Evolutionary conservation across 2,329 filamentous ascomycete species (phyloP).

Genomic region (Colletotrichum lindemuthianum): DNA sequence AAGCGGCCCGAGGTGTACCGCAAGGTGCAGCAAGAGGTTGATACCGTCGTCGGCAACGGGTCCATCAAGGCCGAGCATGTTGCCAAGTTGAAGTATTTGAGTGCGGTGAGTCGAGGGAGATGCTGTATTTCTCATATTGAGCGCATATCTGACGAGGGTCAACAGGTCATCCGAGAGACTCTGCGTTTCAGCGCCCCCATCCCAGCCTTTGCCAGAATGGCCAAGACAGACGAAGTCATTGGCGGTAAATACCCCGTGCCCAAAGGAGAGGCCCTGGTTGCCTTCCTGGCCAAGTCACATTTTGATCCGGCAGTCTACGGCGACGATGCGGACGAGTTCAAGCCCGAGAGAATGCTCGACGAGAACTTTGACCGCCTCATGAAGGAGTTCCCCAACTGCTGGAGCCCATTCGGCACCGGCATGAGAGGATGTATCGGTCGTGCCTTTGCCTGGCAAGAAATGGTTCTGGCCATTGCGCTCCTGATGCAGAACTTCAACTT

Average conservation of each 20-base stretch:
- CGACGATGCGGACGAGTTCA: constrained; percentile 65
- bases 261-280: constrained; percentile 54
- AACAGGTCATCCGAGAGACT: constrained; percentile 64
- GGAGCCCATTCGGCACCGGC: constrained; percentile 66
- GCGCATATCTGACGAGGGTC: background rate
- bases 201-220: constrained; percentile 41
- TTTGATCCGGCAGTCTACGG: constrained; percentile 67
- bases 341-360: constrained; percentile 70
- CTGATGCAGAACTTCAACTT: constrained; percentile 76
- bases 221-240: constrained; percentile 54
- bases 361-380: constrained; percentile 54
- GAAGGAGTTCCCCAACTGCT: constrained; percentile 45
- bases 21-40: constrained; percentile 75
- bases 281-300: constrained; percentile 60
- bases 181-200: constrained; percentile 43
- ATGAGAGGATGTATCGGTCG: constrained; percentile 63
- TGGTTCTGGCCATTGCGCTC: constrained; percentile 58
- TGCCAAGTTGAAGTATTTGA: constrained; percentile 70
- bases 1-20: constrained; percentile 69
- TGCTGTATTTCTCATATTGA: background rate
- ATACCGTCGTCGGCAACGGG: constrained; percentile 68
- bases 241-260: constrained; percentile 64
- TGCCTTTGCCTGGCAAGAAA: constrained; percentile 65
- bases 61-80: constrained; percentile 68
- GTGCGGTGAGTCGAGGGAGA: constrained; percentile 50